A percentile compares a stretch with the other conserved stretches of the same genome.
These are phyloP conservation scores for Polygonum maritimum DNA, from an alignment of 148 eudicot species.

Conservation along the genomic window DNA sequence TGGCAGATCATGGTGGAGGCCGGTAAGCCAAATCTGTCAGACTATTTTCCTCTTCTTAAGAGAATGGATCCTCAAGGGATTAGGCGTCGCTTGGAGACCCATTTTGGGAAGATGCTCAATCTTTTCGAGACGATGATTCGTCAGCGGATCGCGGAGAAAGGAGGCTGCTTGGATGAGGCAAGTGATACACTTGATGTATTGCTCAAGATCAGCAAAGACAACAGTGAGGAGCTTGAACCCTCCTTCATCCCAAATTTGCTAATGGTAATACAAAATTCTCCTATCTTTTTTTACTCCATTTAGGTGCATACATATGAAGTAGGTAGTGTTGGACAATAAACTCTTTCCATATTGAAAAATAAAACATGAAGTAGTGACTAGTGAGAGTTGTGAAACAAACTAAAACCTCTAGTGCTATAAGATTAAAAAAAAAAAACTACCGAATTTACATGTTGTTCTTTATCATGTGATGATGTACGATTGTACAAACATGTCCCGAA, in stretches of 20 bases:
- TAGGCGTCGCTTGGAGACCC: background rate
- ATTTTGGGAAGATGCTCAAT: background rate
- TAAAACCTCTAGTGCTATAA: too few relatives aligned
- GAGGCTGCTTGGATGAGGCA: background rate
- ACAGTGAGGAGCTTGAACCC: background rate
- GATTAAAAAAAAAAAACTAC: too few relatives aligned
- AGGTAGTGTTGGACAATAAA: too few relatives aligned
- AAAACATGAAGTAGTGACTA: too few relatives aligned
- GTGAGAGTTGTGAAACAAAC: too few relatives aligned
- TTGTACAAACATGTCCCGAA: too few relatives aligned
- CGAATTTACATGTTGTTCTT: too few relatives aligned
- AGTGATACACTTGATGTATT: constrained; percentile 6
- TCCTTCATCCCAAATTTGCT: background rate
- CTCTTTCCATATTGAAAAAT: too few relatives aligned
- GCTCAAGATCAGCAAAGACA: background rate
- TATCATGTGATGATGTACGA: too few relatives aligned
- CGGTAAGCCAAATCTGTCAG: constrained; percentile 7
- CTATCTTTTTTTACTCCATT: background rate
- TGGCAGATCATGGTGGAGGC: constrained; percentile 10
- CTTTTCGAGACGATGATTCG: background rate
- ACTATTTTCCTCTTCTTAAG: constrained; percentile 4
- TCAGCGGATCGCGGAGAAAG: background rate
- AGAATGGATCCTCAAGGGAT: background rate
- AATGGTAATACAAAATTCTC: background rate
- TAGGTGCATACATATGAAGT: too few relatives aligned